Base-by-base conservation (phyloP, 208 protist genomes). In the Trypanosoma conorhini region DNA sequence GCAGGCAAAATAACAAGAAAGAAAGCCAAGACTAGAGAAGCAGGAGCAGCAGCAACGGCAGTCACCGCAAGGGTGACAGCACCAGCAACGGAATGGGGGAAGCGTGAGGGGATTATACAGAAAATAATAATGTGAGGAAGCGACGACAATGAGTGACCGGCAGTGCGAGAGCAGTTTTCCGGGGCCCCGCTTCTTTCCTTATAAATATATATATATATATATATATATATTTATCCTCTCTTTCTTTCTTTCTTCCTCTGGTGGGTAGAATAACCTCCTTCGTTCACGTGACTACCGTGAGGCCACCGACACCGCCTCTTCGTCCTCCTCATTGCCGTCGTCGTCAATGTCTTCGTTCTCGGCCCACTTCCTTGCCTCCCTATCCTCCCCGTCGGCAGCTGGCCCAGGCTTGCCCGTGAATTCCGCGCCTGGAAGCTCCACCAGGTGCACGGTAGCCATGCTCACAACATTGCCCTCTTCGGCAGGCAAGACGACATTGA, bases 401-500 rank as follows among this genome's bases (percentile, higher is more conserved):
- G 26, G 12, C 38, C 24, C 59, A 33, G 46, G 67, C 19, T 13
- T 72, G n/a, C 26, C 46, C 52, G 55, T 74, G 66, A 80, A 63
- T 1, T 74, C 69, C 19, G 64, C 55, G 15, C 71, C 71, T 12
- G 92, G 92, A 5, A 93, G 63, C 62, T 92, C 77, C 30, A 95
- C 68, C 21, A 97, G 85, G 46, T 95, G 89, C 61, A 91, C 83
- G 13, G 93, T 73, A 1, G 86, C 92, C 57, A 77, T 81, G 71
- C 83, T 93, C 58, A 65, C 35, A 63, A 77, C 79, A 76, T 95
- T 95, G 7, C 70, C 67, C 17, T 31, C 83, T 28, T 93, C 87
- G 2, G 72, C 77, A 54, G 75, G 70, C n/a, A 97, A 67, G 10
- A 97, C 88, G n/a, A 95, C 63, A 57, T 80, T 86, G 68, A 97